These are phyloP conservation scores for Beta macrorhiza DNA, from an alignment of 179 eudicot genomes.

Conservation along the genomic window DNA sequence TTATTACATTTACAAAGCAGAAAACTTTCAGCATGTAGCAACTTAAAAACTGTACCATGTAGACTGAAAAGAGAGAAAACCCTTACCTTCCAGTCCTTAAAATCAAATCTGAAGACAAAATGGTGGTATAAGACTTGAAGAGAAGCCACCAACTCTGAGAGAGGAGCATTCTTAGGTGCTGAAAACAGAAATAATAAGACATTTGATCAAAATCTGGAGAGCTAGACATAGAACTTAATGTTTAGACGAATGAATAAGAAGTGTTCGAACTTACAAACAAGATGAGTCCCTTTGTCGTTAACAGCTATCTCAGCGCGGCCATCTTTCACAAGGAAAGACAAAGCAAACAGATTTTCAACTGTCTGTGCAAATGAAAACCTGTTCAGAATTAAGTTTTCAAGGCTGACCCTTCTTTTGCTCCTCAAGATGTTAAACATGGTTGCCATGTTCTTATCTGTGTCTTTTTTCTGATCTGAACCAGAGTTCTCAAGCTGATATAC, in stretches of 20 bases:
- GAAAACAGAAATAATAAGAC: conserved; percentile 14
- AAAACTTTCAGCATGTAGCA: background rate
- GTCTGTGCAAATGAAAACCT: conserved; percentile 58
- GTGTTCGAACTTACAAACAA: conserved; percentile 42
- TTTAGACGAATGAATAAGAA: background rate
- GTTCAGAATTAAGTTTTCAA: conserved; percentile 52
- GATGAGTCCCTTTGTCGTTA: conserved; percentile 41
- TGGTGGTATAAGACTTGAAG: conserved; percentile 33
- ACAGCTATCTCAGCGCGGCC: conserved; percentile 44
- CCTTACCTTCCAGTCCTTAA: conserved; percentile 39
- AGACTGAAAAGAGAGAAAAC: background rate
- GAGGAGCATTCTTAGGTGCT: conserved; percentile 43
- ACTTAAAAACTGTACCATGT: background rate
- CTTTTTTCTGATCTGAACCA: conserved; percentile 31
- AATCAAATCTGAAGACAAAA: conserved; percentile 42
- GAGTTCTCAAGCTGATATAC: conserved; percentile 22
- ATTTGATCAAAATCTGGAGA: background rate
- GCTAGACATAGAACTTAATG: background rate
- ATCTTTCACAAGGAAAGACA: conserved; percentile 61
- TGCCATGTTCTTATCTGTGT: conserved; percentile 52
- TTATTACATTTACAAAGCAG: background rate
- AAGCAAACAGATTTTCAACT: conserved; percentile 61
- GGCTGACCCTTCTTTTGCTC: conserved; percentile 32
- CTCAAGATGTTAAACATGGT: conserved; percentile 51
- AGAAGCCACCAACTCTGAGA: conserved; percentile 12